These are phyloP conservation scores for Cutaneotrichosporon sp. DNA, from an alignment of 1,284 basidiomycete genomes.

Conservation along the genomic window DNA sequence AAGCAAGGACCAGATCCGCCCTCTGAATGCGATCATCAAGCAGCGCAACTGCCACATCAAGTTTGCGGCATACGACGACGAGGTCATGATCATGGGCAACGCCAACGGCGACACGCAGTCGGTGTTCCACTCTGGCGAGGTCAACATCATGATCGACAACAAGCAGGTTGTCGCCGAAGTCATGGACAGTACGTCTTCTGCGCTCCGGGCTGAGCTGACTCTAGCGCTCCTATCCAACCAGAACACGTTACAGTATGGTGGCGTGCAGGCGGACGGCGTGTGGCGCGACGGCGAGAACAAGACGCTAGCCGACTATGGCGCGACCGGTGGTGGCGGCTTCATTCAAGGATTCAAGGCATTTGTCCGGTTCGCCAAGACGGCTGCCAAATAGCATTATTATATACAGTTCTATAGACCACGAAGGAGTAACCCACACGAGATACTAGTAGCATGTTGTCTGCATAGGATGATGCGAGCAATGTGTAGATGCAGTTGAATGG, in stretches of 20 bases:
- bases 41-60: slow-evolving; percentile 79
- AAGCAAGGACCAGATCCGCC: slow-evolving; percentile 63
- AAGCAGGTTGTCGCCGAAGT: slow-evolving; percentile 64
- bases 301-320: slow-evolving; percentile 51
- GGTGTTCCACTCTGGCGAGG: slow-evolving; percentile 78
- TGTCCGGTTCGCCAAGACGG: slow-evolving; percentile 45
- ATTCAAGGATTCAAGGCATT: slow-evolving; percentile 45
- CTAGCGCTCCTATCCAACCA: slow-evolving; percentile 65
- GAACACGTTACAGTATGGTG: slow-evolving; percentile 67
- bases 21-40: slow-evolving; percentile 70
- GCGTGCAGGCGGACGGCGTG: slow-evolving; percentile 66
- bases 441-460: slow-evolving; percentile 7
- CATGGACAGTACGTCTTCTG: slow-evolving; percentile 55
- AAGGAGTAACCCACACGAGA: neutral
- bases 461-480: neutral
- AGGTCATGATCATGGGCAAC: slow-evolving; percentile 67
- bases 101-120: slow-evolving; percentile 62
- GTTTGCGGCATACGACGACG: slow-evolving; percentile 70
- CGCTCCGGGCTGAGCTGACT: neutral
- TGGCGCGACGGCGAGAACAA: slow-evolving; percentile 65
- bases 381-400: slow-evolving; percentile 18
- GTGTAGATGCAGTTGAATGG: neutral
- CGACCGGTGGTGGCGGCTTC: slow-evolving; percentile 44
- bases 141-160: slow-evolving; percentile 73
- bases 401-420: slow-evolving; percentile 1